These are phyloP conservation scores for Carex pumila DNA, from an alignment of 176 grass and related monocot genomes.

Conservation along the genomic window DNA sequence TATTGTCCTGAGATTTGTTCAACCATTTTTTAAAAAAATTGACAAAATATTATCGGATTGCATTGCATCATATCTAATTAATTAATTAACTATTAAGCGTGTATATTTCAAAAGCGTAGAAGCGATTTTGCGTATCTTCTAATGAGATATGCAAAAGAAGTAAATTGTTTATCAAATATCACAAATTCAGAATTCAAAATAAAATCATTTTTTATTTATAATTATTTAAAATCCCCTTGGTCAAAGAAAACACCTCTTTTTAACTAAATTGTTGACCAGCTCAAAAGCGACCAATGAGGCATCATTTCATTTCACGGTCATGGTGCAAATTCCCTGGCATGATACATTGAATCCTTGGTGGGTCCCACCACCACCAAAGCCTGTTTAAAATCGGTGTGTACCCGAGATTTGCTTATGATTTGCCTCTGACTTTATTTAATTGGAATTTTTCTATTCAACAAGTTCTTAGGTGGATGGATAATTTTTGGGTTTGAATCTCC, in stretches of 20 bases:
- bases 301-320: not conserved
- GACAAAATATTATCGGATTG: not conserved
- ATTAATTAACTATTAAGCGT: not conserved
- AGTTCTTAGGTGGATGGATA: slow-evolving; percentile 13
- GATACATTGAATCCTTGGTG: not conserved
- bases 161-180: slow-evolving; percentile 8
- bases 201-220: not conserved
- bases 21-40: not conserved
- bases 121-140: slow-evolving; percentile 9
- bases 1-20: not conserved
- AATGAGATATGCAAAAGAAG: slow-evolving; percentile 7
- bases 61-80: not conserved
- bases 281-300: not conserved
- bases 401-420: slow-evolving; percentile 20
- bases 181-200: slow-evolving; percentile 11
- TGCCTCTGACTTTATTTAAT: slow-evolving; percentile 28
- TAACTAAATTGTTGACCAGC: slow-evolving; percentile 1
- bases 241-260: slow-evolving; percentile 6
- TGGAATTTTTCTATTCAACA: slow-evolving; percentile 15
- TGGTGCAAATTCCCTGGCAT: slow-evolving; percentile 3
- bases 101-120: not conserved
- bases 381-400: slow-evolving; percentile 17
- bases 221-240: not conserved
- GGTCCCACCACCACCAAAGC: slow-evolving; percentile 18
- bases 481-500: not conserved